phyloP scores from a whole-genome alignment of 78 protist genomes.

The Chrysochromulina tobinii region DNA sequence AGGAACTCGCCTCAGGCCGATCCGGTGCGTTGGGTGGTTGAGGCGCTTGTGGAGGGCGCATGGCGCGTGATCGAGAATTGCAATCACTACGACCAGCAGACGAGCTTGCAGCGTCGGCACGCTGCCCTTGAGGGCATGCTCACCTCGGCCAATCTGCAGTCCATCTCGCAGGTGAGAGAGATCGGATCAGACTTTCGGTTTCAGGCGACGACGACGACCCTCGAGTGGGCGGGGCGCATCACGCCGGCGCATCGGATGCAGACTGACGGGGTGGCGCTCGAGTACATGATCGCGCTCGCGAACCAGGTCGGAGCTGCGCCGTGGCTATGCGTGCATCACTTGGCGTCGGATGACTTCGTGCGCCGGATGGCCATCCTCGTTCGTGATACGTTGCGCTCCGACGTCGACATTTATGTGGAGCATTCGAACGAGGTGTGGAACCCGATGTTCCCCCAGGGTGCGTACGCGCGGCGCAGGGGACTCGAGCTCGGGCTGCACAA shows the following conservation, averaged over 20 bases:
- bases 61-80: background rate
- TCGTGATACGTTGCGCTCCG: slow-evolving; percentile 8
- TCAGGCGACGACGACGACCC: background rate
- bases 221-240: background rate
- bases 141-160: background rate
- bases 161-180: background rate
- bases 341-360: slow-evolving; percentile 23
- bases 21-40: too few relatives aligned
- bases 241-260: background rate
- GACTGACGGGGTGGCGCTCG: background rate
- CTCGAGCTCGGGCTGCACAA: background rate
- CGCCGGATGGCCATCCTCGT: background rate
- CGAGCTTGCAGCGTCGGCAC: background rate
- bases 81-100: background rate
- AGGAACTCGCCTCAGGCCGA: too few relatives aligned
- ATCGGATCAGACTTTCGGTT: background rate
- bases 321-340: slow-evolving; percentile 38
- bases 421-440: slow-evolving; percentile 29
- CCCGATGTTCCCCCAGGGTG: too few relatives aligned
- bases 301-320: slow-evolving; percentile 4
- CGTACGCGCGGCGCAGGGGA: background rate
- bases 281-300: slow-evolving; percentile 17
- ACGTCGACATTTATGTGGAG: slow-evolving; percentile 8
- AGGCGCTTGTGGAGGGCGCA: too few relatives aligned
- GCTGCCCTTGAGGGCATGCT: background rate